Base-by-base conservation (phyloP, 148 eudicot species). In the Rhododendron griersonianum region DNA sequence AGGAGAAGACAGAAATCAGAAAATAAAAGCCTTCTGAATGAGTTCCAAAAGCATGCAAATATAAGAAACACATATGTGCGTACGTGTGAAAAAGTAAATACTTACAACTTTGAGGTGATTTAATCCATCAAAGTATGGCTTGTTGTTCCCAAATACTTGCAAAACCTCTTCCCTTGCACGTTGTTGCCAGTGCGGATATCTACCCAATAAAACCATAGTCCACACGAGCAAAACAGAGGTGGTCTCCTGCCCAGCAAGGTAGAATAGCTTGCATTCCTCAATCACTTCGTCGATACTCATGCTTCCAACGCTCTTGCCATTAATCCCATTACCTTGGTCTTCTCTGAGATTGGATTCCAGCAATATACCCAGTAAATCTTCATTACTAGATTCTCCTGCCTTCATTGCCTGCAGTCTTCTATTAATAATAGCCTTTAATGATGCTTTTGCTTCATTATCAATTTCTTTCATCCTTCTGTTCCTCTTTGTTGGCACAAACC, bases 401-500 rank as follows among this genome's bases (percentile, higher is more conserved):
- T 50, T 25, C 79, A 86, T 81, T 81, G 84, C 84, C 69, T 86
- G 53, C 18, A 86, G 8, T 73, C 84, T 81, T 41, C 11, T 86
- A 33, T 81, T 3, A 74, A 86, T 73, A 84, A 86, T 69, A 51
- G 10, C 84, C 84, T 10, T 69, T 37, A 86, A 37, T 37, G 81
- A 47, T 21, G 59, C 80, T 67, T 73, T 21, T 81, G 81, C 73
- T 81, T 86, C 84, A 28, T 30, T 69, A 25, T 51, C 25, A n/a
- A 86, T 81, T 25, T 71, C 69, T 33, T 86, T 86, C 80, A 86
- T 86, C 73, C 53, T 86, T 35, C 71, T 86, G 87, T 86, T 86
- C 77, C 25, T 86, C 84, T 86, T 81, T 21, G 87, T 86, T 51
- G 87, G 87, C 80, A 86, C 25, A 67, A 86, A 86, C 73, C 87